Base-by-base conservation (phyloP, 2,329 filamentous ascomycete species). In the Aspergillus arachidicola region DNA sequence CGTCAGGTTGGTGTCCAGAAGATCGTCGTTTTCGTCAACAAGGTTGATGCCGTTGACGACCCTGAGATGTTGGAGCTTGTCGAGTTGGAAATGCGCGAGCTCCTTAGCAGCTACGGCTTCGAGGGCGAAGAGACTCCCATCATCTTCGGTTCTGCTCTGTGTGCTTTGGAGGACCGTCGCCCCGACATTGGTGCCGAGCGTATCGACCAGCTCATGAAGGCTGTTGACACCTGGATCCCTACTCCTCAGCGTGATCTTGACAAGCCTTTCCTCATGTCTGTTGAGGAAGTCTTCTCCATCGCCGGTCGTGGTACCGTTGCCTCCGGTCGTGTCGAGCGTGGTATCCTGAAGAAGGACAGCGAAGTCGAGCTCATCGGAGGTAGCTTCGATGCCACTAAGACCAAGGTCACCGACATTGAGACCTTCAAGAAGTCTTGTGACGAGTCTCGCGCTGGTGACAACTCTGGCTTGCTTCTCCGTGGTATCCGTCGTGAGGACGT, bases 391-490 rank as follows among this genome's bases (percentile, higher is more conserved):
- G 83, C 92, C 70, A 92, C 98, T 86, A 97, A 96, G 89, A 98
- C 95, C 81, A 98, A 97, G 87, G 94, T 99, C 69, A 99, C 95
- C 76, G 96, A 99, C 77, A 98, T 99, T 72, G 95, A 99, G 86
- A 99, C 94, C 70, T 99, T 99, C 87, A 97, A 98, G 88, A 99
- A 99, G 88, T 96, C 93, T 57, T 98, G 95, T 82, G 94, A 97
- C 63, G 93, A 97, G 83, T 96, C 94, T 64, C 89, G 92, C 74
- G 95, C 95, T 66, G 95, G 95, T 80, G 95, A 99, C 83, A 99
- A 98, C 89, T 97, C 95, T 30, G 95, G 95, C 77, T 91, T 99
- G 43, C 88, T 99, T 60, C 90, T 99, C 80, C 93, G 95, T 83
- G 94, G 95, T 86, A 83, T 99, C 77, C 94, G 93, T 83, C 93